Evolutionary conservation across 352 stramenopile species (phyloP), one percentile per base, ranked within the genome.

Genomic region (Phytopythium chamaehyphon): DNA sequence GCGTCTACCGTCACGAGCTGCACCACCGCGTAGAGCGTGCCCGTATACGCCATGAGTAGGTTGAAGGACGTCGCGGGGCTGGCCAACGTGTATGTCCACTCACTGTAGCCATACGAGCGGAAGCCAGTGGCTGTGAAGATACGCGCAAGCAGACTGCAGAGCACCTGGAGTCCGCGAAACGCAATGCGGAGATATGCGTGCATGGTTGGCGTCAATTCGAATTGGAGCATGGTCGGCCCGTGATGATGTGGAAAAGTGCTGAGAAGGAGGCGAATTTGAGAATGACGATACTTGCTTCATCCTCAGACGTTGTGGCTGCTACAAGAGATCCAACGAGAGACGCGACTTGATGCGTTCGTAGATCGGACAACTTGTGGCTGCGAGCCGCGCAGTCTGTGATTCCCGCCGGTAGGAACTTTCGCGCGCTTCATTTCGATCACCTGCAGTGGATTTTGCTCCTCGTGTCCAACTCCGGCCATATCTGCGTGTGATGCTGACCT

Each of bases 111-210:
- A 21, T 66, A 78, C 24, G 62, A 66, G 47, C 35, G 26, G 57
- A 82, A 82, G 15, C 61, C 62, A 0, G 56, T 64, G 31, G 65
- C 67, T 31, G 73, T 68, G 43, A 67, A 70, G 3, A 61, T 26
- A 40, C 89, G 57, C 37, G 77, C 66, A 40, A 86, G 38, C 15
- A 87, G 61, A 54, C 69, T 78, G 47, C 64, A 78, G 18, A 79
- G 10, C 55, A 87, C 71, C 62, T 91, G 72, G 6, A 72, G n/a
- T 35, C 24, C 72, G 48, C 72, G 71, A 4, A 74, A 46, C 3
- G 26, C 61, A 28, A 83, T 52, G 1, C 64, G 63, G 33, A 62
- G 8, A 40, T 76, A 76, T 31, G 62, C 54, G 50, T 61, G 19
- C 35, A 63, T 69, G n/a, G 54, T 54, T 8, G 47, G 18, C 8